Evolutionary conservation across 2,329 filamentous ascomycete species (phyloP).

Genomic region (Bipolaris gigantea): DNA sequence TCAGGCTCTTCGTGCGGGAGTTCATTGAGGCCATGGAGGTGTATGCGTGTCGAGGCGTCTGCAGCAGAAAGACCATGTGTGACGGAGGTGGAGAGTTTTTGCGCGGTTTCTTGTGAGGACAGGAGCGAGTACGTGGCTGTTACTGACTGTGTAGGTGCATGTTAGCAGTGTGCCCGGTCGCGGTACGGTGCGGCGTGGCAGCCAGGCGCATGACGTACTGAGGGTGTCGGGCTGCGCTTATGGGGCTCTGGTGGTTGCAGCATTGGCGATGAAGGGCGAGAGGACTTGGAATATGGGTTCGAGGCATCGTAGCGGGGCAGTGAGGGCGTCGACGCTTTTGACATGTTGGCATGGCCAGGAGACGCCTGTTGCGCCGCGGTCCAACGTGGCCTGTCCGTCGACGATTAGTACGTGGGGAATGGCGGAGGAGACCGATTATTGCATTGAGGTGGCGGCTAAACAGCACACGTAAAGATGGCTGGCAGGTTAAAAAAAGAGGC

Average conservation of each 20-base stretch:
- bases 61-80: conserved; percentile 76
- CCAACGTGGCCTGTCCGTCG: conserved; percentile 35
- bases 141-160: conserved; percentile 39
- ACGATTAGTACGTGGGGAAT: conserved; percentile 7
- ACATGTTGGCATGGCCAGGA: conserved; percentile 61
- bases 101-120: conserved; percentile 75
- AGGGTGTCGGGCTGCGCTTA: conserved; percentile 34
- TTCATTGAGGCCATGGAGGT: conserved; percentile 86
- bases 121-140: conserved; percentile 63
- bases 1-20: conserved; percentile 92
- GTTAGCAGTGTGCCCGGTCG: conserved; percentile 20
- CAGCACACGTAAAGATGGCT: conserved; percentile 4
- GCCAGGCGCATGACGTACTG: conserved; percentile 26
- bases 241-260: conserved; percentile 33
- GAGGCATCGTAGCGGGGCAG: conserved; percentile 60
- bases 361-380: conserved; percentile 35
- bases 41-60: conserved; percentile 78
- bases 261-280: conserved; percentile 35
- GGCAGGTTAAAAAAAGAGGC: background rate
- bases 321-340: conserved; percentile 61
- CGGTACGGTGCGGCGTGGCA: background rate
- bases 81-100: conserved; percentile 79
- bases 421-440: conserved; percentile 17
- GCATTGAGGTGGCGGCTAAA: conserved; percentile 24
- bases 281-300: conserved; percentile 30